Conservation (phyloP, 202 grass and related monocot species). For the Digitaria exilis region DNA sequence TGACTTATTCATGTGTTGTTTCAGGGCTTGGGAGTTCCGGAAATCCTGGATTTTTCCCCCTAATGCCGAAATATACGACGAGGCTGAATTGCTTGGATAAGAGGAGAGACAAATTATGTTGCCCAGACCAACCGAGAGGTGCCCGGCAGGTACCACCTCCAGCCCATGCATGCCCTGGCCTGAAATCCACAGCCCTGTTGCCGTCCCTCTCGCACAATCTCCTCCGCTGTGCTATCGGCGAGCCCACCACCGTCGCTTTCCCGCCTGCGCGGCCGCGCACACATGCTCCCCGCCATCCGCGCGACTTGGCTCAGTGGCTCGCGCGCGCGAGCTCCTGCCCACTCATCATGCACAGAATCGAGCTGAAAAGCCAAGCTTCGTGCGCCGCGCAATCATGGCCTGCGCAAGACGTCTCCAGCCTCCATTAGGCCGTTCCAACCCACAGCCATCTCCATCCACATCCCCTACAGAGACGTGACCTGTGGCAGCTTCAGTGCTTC, state of each 20-base stretch:
- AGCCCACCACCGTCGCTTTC: constrained; percentile 48
- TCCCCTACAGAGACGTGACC: not conserved
- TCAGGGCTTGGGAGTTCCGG: not conserved
- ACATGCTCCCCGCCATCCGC: not conserved
- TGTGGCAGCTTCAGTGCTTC: constrained; percentile 6
- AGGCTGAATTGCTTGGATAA: not conserved
- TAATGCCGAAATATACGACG: not conserved
- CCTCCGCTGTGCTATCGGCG: constrained; percentile 9
- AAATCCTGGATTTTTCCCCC: not conserved
- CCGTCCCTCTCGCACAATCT: not conserved
- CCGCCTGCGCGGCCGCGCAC: constrained; percentile 17
- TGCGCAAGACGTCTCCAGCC: not conserved
- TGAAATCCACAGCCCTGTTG: not conserved
- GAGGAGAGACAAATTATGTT: not conserved
- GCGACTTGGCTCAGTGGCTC: not conserved
- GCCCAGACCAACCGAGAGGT: not conserved
- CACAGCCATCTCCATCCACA: not conserved
- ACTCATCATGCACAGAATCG: constrained; percentile 33
- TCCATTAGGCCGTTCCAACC: not conserved
- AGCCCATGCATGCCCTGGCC: not conserved
- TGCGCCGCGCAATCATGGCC: constrained; percentile 43
- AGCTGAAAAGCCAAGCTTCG: not conserved
- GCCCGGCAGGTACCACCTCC: not conserved
- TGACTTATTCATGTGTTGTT: not conserved
- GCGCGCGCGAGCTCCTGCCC: not conserved